Base-by-base conservation (phyloP, 345 rosid genomes). In the Orychophragmus violaceus region DNA sequence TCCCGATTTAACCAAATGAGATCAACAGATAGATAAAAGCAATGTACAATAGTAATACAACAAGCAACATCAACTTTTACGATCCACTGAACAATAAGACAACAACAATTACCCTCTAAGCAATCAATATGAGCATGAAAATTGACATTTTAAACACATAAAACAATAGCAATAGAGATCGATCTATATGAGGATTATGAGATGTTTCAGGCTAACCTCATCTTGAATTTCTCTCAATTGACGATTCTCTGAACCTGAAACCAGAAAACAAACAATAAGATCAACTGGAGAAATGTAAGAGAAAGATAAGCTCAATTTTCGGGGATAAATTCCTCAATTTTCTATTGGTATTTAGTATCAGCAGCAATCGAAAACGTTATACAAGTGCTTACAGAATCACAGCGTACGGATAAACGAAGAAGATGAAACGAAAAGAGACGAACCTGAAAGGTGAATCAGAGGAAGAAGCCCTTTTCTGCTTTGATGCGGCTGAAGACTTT, bases 371-470 rank as follows among this genome's bases (percentile, higher is more conserved):
- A 41, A 52, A 25, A 13, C 12, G n/a, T 44, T 17, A 28, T 16
- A 16, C 0, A n/a, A 16, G 3, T 17, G 41, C 0, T 51, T 0
- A 8, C 3, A 11, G 7, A 39, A 17, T 37, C 16, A 42, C 44
- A 29, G 14, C 11, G 16, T 1, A 37, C 2, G 18, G 0, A 11
- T 10, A 42, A 46, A 59, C 23, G 28, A 48, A 25, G 22, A 21
- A 56, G 52, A 19, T 2, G 54, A 44, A 41, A 14, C 1, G 17
- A 14, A 12, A 63, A 27, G 60, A 56, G n/a, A 54, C 52, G 52
- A 63, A 72, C 71, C 71, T 72, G 71, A 32, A 3, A 28, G 71
- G 54, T 64, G 71, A 50, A 72, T 66, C 30, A 36, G 71, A 65
- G 52, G 66, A 65, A 72, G 66, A 65, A 72, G 21, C 61, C 53